Evolutionary conservation across 371 early-diverging fungal species (phyloP).

Genomic region (Sporodiniella umbellata): DNA sequence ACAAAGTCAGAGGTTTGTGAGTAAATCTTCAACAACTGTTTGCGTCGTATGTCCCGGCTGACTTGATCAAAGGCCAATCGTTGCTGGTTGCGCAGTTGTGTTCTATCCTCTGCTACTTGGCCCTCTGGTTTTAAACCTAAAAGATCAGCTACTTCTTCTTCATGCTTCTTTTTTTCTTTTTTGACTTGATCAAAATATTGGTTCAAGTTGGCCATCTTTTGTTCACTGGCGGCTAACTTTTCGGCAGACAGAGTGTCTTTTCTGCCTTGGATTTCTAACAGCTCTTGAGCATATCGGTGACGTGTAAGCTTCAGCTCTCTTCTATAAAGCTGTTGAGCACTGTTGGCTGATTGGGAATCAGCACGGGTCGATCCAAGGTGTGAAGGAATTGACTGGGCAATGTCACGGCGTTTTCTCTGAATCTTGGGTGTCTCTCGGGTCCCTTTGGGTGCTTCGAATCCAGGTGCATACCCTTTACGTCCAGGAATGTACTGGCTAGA

Average conservation of each 20-base stretch:
- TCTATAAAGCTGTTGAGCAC: constrained; percentile 32
- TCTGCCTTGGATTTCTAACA: constrained; percentile 36
- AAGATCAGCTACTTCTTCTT: constrained; percentile 25
- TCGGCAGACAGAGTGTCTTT: constrained; percentile 26
- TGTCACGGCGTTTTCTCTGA: constrained; percentile 20
- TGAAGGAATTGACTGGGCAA: constrained; percentile 31
- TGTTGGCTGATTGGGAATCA: constrained; percentile 1
- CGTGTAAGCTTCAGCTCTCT: constrained; percentile 34
- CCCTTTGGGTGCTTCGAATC: constrained; percentile 37
- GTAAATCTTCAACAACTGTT: constrained; percentile 35
- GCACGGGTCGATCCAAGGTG: constrained; percentile 19
- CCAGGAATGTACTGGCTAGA: constrained; percentile 35
- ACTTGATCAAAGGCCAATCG: constrained; percentile 19
- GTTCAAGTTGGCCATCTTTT: not conserved
- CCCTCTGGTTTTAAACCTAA: constrained; percentile 15
- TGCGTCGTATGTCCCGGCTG: constrained; percentile 21
- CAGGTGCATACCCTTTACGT: constrained; percentile 32
- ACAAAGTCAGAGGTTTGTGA: constrained; percentile 31
- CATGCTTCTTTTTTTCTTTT: constrained; percentile 23
- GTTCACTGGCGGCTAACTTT: constrained; percentile 8
- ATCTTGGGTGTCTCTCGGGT: constrained; percentile 31
- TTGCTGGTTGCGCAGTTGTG: constrained; percentile 23
- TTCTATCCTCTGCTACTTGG: constrained; percentile 7
- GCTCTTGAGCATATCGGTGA: constrained; percentile 18
- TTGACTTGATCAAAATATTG: not conserved